A percentile compares a stretch with the other conserved stretches of the same genome.
Evolutionary conservation across 352 stramenopile species (phyloP).

Genomic region (Phytophthora gonapodyides): DNA sequence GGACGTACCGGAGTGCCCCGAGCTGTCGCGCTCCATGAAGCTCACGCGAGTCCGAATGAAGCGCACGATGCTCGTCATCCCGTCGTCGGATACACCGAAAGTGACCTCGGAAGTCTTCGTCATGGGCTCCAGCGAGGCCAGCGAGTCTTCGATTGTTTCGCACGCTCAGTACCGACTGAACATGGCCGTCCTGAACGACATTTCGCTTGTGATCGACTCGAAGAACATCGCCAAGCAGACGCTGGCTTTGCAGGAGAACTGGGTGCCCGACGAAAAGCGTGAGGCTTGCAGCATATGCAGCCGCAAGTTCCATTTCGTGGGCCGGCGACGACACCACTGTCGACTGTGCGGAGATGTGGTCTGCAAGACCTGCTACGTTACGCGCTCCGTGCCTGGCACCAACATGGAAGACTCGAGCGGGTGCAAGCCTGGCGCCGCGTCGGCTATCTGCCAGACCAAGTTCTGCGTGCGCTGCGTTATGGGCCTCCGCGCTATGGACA

Average conservation of each 20-base stretch:
- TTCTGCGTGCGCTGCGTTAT: conserved; percentile 66
- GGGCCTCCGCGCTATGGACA: conserved; percentile 46
- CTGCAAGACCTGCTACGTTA: conserved; percentile 57
- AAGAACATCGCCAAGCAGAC: conserved; percentile 53
- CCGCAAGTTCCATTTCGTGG: conserved; percentile 38
- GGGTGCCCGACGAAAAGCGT: conserved; percentile 44
- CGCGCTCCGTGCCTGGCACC: conserved; percentile 34
- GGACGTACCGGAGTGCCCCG: conserved; percentile 51
- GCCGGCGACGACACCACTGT: conserved; percentile 53
- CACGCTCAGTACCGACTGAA: conserved; percentile 49
- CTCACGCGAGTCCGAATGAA: conserved; percentile 49
- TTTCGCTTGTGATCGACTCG: conserved; percentile 60
- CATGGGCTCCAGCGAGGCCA: conserved; percentile 41
- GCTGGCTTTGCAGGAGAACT: conserved; percentile 34
- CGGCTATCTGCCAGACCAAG: conserved; percentile 47
- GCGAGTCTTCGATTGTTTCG: conserved; percentile 38
- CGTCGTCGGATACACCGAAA: conserved; percentile 31
- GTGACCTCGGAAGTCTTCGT: conserved; percentile 53
- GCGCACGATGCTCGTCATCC: conserved; percentile 49
- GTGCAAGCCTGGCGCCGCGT: conserved; percentile 5
- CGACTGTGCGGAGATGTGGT: conserved; percentile 56
- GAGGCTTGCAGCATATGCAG: conserved; percentile 38
- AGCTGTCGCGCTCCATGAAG: conserved; percentile 34
- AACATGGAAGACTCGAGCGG: conserved; percentile 16
- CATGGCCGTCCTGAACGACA: conserved; percentile 55